Conservation (phyloP, 495 filamentous ascomycete genomes). For the Bombardia bombarda region DNA sequence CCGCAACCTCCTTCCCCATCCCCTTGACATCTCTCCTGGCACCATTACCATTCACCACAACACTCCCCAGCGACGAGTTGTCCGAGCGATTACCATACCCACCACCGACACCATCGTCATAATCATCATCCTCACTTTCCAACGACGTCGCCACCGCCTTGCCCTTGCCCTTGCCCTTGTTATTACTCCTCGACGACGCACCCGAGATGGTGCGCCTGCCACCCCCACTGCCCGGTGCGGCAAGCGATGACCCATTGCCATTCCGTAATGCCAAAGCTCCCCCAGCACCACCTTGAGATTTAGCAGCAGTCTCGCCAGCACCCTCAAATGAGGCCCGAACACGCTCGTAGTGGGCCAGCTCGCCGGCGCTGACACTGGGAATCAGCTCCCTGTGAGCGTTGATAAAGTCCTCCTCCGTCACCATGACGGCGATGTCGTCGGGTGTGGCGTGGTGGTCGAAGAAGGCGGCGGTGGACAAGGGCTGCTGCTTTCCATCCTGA, state of each 20-base stretch:
- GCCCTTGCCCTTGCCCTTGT: conserved; percentile 1
- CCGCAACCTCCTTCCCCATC: not conserved
- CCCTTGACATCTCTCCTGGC: not conserved
- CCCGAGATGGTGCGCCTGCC: not conserved
- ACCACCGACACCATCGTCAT: not conserved
- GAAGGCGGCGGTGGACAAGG: conserved; percentile 80
- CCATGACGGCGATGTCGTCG: conserved; percentile 77
- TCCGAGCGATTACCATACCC: too few relatives aligned
- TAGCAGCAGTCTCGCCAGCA: too few relatives aligned
- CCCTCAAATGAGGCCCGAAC: conserved; percentile 77
- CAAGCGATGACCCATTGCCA: too few relatives aligned
- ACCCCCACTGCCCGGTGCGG: too few relatives aligned
- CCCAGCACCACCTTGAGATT: too few relatives aligned
- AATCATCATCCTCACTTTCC: not conserved
- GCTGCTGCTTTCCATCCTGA: not conserved
- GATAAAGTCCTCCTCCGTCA: conserved; percentile 80
- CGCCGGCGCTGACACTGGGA: conserved; percentile 87
- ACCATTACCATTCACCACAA: not conserved
- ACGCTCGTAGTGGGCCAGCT: conserved; percentile 82
- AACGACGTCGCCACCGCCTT: not conserved
- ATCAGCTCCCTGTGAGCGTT: conserved; percentile 75
- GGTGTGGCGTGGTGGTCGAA: conserved; percentile 84
- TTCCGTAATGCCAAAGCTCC: too few relatives aligned
- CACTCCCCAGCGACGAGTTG: not conserved
- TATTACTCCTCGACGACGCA: conserved; percentile 53